phyloP scores from a whole-genome alignment of 2,329 filamentous ascomycete species.

The Ambrosiella cleistominuta region DNA sequence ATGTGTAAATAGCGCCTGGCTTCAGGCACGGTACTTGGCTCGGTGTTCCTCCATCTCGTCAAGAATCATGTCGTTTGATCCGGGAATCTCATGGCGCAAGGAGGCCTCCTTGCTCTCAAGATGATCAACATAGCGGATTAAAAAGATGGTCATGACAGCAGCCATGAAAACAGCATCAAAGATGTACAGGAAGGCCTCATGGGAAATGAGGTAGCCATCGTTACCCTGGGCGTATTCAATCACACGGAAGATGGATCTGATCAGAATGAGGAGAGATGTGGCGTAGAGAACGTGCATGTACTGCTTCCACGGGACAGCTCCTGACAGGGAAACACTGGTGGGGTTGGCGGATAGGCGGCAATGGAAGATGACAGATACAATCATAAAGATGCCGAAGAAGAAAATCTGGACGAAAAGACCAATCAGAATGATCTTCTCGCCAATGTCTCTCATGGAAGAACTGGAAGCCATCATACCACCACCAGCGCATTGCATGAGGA shows the following conservation, averaged over 20 bases:
- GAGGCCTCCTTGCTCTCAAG: conserved; percentile 5
- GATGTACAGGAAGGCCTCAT: conserved; percentile 26
- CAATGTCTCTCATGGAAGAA: conserved; percentile 14
- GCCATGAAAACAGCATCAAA: conserved; percentile 27
- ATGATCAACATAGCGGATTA: conserved; percentile 4
- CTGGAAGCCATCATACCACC: conserved; percentile 19
- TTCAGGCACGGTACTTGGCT: neutral
- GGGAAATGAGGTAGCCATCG: conserved; percentile 23
- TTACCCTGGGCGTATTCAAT: conserved; percentile 30
- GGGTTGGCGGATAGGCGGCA: conserved; percentile 13
- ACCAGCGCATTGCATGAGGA: conserved; percentile 31
- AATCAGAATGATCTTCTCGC: conserved; percentile 30
- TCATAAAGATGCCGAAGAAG: conserved; percentile 34
- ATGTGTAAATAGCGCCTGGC: neutral
- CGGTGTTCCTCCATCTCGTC: conserved; percentile 1
- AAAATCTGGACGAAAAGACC: conserved; percentile 37
- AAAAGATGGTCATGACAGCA: conserved; percentile 3
- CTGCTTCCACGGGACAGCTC: conserved; percentile 17
- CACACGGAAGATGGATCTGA: conserved; percentile 29
- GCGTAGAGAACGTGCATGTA: conserved; percentile 20
- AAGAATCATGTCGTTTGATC: conserved; percentile 3
- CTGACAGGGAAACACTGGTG: conserved; percentile 14
- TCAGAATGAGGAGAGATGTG: conserved; percentile 24
- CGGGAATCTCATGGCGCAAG: conserved; percentile 1
- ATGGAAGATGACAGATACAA: conserved; percentile 29